These are phyloP conservation scores for Eimeria sp. DNA, from an alignment of 169 alveolate genomes.

Conservation along the genomic window DNA sequence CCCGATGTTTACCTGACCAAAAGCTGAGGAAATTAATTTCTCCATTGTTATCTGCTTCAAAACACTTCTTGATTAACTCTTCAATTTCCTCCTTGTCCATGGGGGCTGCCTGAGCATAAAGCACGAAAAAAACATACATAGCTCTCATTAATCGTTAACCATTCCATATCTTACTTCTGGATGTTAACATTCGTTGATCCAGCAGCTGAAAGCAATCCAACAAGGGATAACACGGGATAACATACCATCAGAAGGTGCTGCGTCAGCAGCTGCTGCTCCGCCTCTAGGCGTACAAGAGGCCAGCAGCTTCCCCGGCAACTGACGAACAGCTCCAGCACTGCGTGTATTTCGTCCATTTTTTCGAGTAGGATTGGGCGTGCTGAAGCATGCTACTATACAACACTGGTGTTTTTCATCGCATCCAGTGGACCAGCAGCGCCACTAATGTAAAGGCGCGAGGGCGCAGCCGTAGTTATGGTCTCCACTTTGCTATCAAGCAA, in stretches of 20 bases:
- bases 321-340: slow-evolving; percentile 78
- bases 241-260: slow-evolving; percentile 77
- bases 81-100: slow-evolving; percentile 62
- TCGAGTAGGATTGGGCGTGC: neutral
- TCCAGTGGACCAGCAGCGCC: neutral
- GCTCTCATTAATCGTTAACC: neutral
- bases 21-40: slow-evolving; percentile 76
- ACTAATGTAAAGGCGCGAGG: neutral
- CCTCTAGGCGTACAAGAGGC: slow-evolving; percentile 75
- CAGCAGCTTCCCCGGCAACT: slow-evolving; percentile 81
- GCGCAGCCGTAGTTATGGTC: neutral
- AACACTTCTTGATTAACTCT: slow-evolving; percentile 53
- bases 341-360: slow-evolving; percentile 73
- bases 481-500: neutral
- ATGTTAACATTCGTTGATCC: neutral
- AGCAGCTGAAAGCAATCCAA: neutral
- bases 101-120: slow-evolving; percentile 44
- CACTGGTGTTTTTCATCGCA: neutral
- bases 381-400: slow-evolving; percentile 7
- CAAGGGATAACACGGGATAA: neutral
- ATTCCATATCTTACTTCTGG: neutral
- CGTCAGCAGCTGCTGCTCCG: slow-evolving; percentile 67
- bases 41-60: slow-evolving; percentile 68
- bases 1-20: slow-evolving; percentile 69
- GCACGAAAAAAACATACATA: neutral